Percentiles rank a stretch among this genome's conserved stretches.
Conservation (phyloP, 2,329 filamentous ascomycete genomes). For the Penicillium sp. region DNA sequence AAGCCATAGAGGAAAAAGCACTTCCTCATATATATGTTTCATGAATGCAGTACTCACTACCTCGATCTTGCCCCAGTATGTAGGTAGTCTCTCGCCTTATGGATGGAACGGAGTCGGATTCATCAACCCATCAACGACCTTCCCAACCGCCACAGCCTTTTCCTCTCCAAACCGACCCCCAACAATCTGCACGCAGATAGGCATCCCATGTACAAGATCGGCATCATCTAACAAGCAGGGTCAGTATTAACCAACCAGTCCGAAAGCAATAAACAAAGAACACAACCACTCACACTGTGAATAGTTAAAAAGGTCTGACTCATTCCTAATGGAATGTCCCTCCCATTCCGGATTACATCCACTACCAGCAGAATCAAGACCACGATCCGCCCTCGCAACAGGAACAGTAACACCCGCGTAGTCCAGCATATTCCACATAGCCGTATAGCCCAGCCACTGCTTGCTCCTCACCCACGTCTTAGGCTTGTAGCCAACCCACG, state of each 20-base stretch:
- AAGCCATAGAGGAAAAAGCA: neutral
- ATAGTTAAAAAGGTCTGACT: slow-evolving; percentile 48
- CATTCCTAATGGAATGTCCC: slow-evolving; percentile 38
- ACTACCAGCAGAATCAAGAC: slow-evolving; percentile 31
- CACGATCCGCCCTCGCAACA: slow-evolving; percentile 44
- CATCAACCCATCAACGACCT: slow-evolving; percentile 27
- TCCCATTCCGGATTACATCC: slow-evolving; percentile 34
- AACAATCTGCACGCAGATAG: slow-evolving; percentile 32
- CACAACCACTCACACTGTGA: slow-evolving; percentile 1
- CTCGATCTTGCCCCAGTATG: neutral
- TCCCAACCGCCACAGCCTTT: slow-evolving; percentile 29
- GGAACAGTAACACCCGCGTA: slow-evolving; percentile 33
- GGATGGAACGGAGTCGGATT: slow-evolving; percentile 13
- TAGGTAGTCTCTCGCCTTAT: neutral
- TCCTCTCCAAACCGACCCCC: slow-evolving; percentile 34
- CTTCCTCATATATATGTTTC: neutral
- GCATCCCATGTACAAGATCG: slow-evolving; percentile 30
- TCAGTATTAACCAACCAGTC: neutral
- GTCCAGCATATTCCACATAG: slow-evolving; percentile 36
- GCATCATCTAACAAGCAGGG: slow-evolving; percentile 23
- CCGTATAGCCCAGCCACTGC: slow-evolving; percentile 35
- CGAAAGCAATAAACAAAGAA: neutral
- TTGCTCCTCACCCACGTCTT: slow-evolving; percentile 30
- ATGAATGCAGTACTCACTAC: neutral
- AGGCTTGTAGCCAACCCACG: slow-evolving; percentile 28